Conservation (phyloP, 202 grass and related monocot genomes). For the Carex arenaria region DNA sequence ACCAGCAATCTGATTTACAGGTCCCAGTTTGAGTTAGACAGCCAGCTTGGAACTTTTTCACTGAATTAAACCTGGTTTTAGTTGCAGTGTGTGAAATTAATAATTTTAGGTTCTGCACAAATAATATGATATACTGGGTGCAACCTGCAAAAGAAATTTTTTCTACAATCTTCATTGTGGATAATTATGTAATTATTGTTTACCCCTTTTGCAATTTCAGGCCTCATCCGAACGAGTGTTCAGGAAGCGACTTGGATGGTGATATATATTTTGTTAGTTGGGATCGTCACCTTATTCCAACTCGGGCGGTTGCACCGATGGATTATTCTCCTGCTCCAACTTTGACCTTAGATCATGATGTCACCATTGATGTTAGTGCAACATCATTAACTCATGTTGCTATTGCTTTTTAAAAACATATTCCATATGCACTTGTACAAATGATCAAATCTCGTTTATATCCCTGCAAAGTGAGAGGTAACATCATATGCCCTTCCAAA, state of each 20-base stretch:
- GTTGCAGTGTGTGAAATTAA: not conserved
- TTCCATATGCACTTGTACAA: not conserved
- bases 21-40: not conserved
- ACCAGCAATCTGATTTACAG: not conserved
- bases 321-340: constrained; percentile 63
- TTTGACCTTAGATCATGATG: constrained; percentile 76
- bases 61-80: not conserved
- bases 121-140: not conserved
- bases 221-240: constrained; percentile 85
- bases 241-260: constrained; percentile 94
- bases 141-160: not conserved
- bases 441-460: not conserved
- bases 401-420: not conserved
- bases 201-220: constrained; percentile 28
- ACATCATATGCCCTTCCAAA: not conserved
- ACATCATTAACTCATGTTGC: not conserved
- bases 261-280: constrained; percentile 94
- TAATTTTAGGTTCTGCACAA: not conserved
- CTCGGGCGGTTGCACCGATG: constrained; percentile 45
- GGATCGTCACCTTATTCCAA: constrained; percentile 66
- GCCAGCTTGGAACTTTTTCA: not conserved
- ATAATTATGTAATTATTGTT: constrained; percentile 12
- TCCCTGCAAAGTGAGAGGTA: not conserved
- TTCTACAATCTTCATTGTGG: not conserved
- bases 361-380: constrained; percentile 60